phyloP scores from a whole-genome alignment of 345 rosid species.

The Populus simonii region DNA sequence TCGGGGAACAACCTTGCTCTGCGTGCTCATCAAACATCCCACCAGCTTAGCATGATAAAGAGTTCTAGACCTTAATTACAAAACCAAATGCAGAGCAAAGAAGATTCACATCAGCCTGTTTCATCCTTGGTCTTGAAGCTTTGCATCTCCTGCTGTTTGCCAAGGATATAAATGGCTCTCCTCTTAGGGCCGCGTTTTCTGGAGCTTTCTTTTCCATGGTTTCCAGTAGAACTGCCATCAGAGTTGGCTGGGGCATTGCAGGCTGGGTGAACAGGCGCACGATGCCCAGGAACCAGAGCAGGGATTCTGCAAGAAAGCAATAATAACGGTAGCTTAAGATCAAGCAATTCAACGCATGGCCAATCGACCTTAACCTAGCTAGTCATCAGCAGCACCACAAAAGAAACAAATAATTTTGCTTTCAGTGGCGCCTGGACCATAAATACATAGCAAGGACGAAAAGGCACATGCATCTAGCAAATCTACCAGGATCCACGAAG shows the following conservation, averaged over 20 bases:
- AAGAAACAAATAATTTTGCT: too few relatives aligned
- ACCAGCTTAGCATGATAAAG: not conserved
- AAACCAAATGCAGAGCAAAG: not conserved
- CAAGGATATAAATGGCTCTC: conserved; percentile 16
- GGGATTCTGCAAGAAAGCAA: too few relatives aligned
- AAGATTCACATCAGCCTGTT: not conserved
- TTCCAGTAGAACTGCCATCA: conserved; percentile 31
- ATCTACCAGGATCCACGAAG: too few relatives aligned
- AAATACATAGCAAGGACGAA: too few relatives aligned
- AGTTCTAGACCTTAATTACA: not conserved
- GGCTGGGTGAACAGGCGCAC: conserved; percentile 62
- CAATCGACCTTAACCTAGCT: too few relatives aligned
- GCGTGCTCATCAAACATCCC: too few relatives aligned
- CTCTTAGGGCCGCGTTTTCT: conserved; percentile 49
- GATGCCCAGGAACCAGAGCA: conserved; percentile 83
- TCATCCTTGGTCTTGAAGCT: conserved; percentile 70
- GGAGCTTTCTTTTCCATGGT: conserved; percentile 41
- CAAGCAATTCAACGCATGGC: too few relatives aligned
- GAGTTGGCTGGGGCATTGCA: conserved; percentile 27
- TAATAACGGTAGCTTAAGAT: too few relatives aligned
- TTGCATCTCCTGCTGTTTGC: conserved; percentile 55
- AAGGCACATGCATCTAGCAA: too few relatives aligned
- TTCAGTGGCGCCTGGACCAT: too few relatives aligned
- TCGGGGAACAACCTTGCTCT: too few relatives aligned
- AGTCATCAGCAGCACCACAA: too few relatives aligned